Evolutionary conservation across 345 rosid genomes (phyloP).

Genomic region (Microcos paniculata): DNA sequence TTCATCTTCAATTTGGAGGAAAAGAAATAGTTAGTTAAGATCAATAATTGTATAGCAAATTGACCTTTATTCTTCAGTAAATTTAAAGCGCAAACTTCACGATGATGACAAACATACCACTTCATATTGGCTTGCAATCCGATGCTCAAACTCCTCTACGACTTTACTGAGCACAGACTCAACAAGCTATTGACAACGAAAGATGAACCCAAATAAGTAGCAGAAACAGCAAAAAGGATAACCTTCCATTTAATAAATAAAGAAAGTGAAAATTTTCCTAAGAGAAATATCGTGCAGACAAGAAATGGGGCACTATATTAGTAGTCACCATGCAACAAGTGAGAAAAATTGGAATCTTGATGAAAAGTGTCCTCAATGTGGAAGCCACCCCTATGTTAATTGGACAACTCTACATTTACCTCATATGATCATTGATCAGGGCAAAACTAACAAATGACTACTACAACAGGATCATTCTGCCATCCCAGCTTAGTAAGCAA

Average conservation of each 20-base stretch:
- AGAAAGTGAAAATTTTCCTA: not conserved
- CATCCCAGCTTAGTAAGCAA: not conserved
- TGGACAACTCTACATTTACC: not conserved
- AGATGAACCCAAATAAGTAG: slow-evolving; percentile 23
- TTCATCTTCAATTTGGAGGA: slow-evolving; percentile 43
- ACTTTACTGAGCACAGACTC: slow-evolving; percentile 90
- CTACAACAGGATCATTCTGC: not conserved
- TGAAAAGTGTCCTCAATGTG: not conserved
- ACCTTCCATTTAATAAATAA: not conserved
- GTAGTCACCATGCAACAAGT: not conserved
- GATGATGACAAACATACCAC: slow-evolving; percentile 46
- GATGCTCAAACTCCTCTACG: slow-evolving; percentile 81
- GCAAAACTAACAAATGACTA: not conserved
- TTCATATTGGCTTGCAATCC: slow-evolving; percentile 64
- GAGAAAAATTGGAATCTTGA: not conserved
- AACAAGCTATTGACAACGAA: slow-evolving; percentile 57
- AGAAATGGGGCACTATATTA: not conserved
- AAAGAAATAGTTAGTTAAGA: not conserved
- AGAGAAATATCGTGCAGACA: not conserved
- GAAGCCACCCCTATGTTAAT: not conserved
- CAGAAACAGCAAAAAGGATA: slow-evolving; percentile 5
- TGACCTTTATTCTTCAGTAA: slow-evolving; percentile 11
- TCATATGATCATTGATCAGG: not conserved
- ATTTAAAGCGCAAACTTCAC: not conserved
- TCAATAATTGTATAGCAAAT: not conserved